phyloP scores from a whole-genome alignment of 2,329 filamentous ascomycete species.

The Pseudohalonectria lignicola region DNA sequence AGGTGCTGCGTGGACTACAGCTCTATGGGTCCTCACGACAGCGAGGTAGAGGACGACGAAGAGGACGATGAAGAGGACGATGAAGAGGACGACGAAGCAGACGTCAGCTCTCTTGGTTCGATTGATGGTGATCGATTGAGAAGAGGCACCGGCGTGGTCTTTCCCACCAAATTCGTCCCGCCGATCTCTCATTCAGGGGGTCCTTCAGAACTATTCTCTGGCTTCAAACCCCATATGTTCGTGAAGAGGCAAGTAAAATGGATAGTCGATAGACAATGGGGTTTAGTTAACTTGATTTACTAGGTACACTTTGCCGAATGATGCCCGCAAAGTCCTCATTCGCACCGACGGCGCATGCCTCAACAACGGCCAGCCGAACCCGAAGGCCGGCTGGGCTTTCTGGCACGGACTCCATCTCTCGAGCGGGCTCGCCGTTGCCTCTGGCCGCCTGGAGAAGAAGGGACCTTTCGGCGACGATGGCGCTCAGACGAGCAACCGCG shows the following conservation, averaged over 20 bases:
- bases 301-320: slow-evolving; percentile 19
- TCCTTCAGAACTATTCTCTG: slow-evolving; percentile 17
- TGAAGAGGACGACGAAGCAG: background rate
- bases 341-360: slow-evolving; percentile 23
- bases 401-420: slow-evolving; percentile 8
- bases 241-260: slow-evolving; percentile 10
- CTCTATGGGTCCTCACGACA: slow-evolving; percentile 14
- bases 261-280: background rate
- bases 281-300: background rate
- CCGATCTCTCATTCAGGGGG: slow-evolving; percentile 8
- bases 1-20: slow-evolving; percentile 23
- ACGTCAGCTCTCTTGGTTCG: background rate
- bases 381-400: slow-evolving; percentile 15
- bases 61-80: slow-evolving; percentile 10
- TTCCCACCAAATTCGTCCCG: slow-evolving; percentile 20
- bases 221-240: background rate
- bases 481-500: slow-evolving; percentile 34
- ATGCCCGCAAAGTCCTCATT: slow-evolving; percentile 1
- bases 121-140: background rate
- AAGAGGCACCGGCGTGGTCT: slow-evolving; percentile 18
- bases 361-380: slow-evolving; percentile 15
- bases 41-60: slow-evolving; percentile 7
- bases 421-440: slow-evolving; percentile 13
- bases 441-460: slow-evolving; percentile 19
- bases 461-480: slow-evolving; percentile 19